Evolutionary conservation across 179 eudicot genomes (phyloP).

Genomic region (Silene vulgaris): DNA sequence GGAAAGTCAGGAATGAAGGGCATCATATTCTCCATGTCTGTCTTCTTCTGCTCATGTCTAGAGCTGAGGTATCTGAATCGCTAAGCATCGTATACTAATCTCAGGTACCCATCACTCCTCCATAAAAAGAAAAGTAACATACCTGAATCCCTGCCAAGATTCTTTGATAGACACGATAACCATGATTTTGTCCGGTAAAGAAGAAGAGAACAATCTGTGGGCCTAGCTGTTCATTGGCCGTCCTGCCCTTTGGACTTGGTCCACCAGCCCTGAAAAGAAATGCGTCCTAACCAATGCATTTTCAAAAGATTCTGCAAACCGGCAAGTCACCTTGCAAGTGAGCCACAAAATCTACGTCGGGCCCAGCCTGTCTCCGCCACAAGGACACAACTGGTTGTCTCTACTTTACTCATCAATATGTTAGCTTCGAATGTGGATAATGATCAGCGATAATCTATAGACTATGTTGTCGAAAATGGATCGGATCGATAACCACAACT

Average conservation of each 20-base stretch:
- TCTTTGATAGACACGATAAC: neutral
- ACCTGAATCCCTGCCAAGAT: neutral
- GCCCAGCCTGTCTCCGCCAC: neutral
- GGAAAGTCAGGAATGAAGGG: neutral
- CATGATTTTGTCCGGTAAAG: neutral
- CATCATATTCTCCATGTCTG: neutral
- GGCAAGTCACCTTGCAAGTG: neutral
- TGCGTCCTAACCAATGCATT: neutral
- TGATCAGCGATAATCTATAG: too few species aligned
- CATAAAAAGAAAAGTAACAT: slow-evolving; percentile 3
- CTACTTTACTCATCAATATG: too few species aligned
- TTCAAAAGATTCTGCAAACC: neutral
- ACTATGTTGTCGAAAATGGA: too few species aligned
- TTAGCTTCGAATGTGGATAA: too few species aligned
- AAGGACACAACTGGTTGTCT: too few species aligned
- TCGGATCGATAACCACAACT: too few species aligned
- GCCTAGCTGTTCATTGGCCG: neutral
- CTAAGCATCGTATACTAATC: slow-evolving; percentile 8
- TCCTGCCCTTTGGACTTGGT: neutral
- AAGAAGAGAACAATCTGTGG: neutral
- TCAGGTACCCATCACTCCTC: neutral
- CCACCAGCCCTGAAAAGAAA: neutral
- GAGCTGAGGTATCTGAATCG: neutral
- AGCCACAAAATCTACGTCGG: neutral
- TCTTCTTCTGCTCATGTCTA: neutral